phyloP scores from a whole-genome alignment of 169 alveolate genomes.

The Plasmodium gonderi region DNA sequence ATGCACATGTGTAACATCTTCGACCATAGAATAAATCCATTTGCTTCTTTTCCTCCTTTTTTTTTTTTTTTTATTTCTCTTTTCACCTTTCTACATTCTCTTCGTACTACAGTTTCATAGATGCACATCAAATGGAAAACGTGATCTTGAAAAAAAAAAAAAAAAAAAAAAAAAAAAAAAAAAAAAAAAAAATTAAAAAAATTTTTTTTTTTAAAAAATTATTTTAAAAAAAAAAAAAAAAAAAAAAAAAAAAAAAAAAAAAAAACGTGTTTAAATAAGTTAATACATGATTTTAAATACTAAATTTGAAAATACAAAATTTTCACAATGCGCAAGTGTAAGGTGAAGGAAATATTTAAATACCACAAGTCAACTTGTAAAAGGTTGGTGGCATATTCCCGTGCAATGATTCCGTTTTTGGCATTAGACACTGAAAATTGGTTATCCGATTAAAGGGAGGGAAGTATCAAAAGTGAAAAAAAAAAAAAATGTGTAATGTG shows the following conservation, averaged over 20 bases:
- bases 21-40: not conserved
- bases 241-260: not conserved
- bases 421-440: conserved; percentile 58
- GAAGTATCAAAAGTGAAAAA: too few species aligned
- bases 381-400: conserved; percentile 68
- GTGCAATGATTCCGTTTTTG: conserved; percentile 59
- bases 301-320: not conserved
- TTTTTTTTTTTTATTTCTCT: not conserved
- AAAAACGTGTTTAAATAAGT: not conserved
- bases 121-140: conserved; percentile 70
- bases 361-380: conserved; percentile 70
- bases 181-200: not conserved
- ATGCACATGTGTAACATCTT: not conserved
- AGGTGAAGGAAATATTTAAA: not conserved
- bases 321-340: not conserved
- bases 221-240: not conserved
- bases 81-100: conserved; percentile 71
- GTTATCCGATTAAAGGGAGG: too few species aligned
- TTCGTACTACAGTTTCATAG: conserved; percentile 61
- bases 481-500: too few species aligned
- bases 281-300: not conserved
- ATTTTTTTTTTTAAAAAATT: not conserved
- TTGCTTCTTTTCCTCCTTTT: not conserved
- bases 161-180: not conserved
- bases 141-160: conserved; percentile 33